Evolutionary conservation across 2,329 filamentous ascomycete genomes (phyloP), one percentile per base, ranked within the genome.

Genomic region (Boeremia lycopersici): DNA sequence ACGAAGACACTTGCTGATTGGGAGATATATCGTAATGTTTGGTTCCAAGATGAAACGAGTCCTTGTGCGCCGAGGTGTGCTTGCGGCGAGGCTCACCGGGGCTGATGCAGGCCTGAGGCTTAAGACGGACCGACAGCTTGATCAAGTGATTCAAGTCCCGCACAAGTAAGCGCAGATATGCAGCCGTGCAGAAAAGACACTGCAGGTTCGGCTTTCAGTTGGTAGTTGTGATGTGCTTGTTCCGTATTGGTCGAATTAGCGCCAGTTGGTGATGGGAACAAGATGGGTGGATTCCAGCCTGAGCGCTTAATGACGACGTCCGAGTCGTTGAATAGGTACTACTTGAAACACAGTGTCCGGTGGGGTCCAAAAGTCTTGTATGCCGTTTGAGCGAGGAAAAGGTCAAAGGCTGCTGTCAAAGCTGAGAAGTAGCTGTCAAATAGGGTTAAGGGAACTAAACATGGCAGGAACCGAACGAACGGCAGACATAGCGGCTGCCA

Each of bases 161-260:
- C 50, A 53, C 60, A 39, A 52, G 46, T 58, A 38, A 57, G 60
- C 54, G 60, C 60, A 61, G 26, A 41, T 65, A 66, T 63, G 65
- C 65, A 67, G 59, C 49, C 51, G 47, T 56, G 53, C 53, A 36
- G 44, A 57, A 46, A 49, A 55, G 45, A 38, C 51, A 50, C 42
- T 41, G 15, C 17, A 51, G 39, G 57, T 58, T 51, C 49, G 50
- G 29, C 41, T 40, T 42, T 35, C 26, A 55, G 46, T 50, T 50
- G 53, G 47, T 48, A 34, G 30, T 45, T 28, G 48, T 19, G 41
- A 52, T 51, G 33, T 56, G 52, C 50, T 56, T 35, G 58, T 42
- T 34, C 56, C 61, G 64, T 68, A 73, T 71, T 74, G 70, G 70
- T 59, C 58, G 53, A 56, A 56, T 72, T 72, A 65, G 64, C 65